Evolutionary conservation across 208 protist genomes (phyloP), one percentile per base, ranked within the genome.

Genomic region (Leishmania turanica): DNA sequence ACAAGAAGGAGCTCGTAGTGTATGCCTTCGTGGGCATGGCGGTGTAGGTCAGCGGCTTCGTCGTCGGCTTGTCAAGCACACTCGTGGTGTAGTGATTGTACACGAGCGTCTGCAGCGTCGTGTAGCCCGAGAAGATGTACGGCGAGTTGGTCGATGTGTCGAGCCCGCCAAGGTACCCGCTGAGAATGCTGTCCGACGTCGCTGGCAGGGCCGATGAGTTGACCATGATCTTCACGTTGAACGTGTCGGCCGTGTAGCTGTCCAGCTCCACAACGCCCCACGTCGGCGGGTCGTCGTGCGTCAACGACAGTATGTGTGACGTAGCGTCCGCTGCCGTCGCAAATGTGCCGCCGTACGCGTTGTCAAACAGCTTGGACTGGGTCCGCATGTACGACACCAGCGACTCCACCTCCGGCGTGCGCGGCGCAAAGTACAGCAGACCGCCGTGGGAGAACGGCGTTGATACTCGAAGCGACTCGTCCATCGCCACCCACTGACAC

Each of bases 401-500:
- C 40, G 56, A 77, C 24, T 64, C 24, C 64, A 84, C 83, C 68
- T 88, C 85, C 11, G 69, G 45, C 47, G 86, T 88, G 37, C 87
- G 60, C 6, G 92, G 92, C 1, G 86, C 68, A 72, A 91, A 88
- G 80, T 88, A 91, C 45, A 95, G 87, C 56, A 60, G 37, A 3
- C 91, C 91, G 11, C 83, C 84, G 70, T 77, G 79, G 11, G 79
- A 83, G 65, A 91, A 84, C 24, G 70, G 78, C 13, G 31, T 69
- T 9, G 80, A 82, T 27, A 24, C 4, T 0, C 13, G 70, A 7
- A 31, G 68, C 4, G 13, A 53, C 8, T 76, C 65, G 24, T 84
- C 84, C 72, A 84, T 85, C 70, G 73, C 76, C 19, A 87, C n/a
- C 89, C 91, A 95, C 53, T 95, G 86, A 3, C 88, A 40, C 27